These are phyloP conservation scores for Irpex lacteus DNA, from an alignment of 1,284 basidiomycete genomes.

Conservation along the genomic window DNA sequence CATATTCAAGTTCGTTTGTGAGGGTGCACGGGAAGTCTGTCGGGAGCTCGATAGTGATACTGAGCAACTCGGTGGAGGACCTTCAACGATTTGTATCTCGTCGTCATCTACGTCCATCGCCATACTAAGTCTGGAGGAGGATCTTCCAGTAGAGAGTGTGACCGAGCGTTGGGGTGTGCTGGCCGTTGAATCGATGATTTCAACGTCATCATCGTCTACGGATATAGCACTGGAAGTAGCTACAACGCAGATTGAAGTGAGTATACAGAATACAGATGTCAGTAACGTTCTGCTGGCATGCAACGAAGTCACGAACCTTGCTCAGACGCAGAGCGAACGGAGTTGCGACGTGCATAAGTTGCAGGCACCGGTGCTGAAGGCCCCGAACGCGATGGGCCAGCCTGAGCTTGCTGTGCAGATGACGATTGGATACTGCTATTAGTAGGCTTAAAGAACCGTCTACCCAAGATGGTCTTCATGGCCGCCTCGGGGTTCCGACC, in stretches of 20 bases:
- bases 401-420: not conserved
- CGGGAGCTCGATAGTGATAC: not conserved
- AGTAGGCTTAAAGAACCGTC: not conserved
- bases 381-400: not conserved
- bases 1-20: not conserved
- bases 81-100: not conserved
- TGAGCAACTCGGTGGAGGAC: not conserved
- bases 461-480: not conserved
- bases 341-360: too few relatives aligned
- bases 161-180: not conserved
- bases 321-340: too few relatives aligned
- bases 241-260: not conserved
- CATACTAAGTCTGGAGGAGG: not conserved
- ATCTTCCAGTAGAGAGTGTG: not conserved
- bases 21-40: not conserved
- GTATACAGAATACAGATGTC: not conserved
- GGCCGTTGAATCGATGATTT: not conserved
- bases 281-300: too few relatives aligned
- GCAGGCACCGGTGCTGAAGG: too few relatives aligned
- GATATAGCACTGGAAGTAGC: not conserved
- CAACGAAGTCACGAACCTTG: too few relatives aligned
- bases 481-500: not conserved
- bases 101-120: not conserved
- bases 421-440: not conserved
- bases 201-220: not conserved